These are phyloP conservation scores for Cadophora luteo-olivacea DNA, from an alignment of 2,329 filamentous ascomycete genomes.

Conservation along the genomic window DNA sequence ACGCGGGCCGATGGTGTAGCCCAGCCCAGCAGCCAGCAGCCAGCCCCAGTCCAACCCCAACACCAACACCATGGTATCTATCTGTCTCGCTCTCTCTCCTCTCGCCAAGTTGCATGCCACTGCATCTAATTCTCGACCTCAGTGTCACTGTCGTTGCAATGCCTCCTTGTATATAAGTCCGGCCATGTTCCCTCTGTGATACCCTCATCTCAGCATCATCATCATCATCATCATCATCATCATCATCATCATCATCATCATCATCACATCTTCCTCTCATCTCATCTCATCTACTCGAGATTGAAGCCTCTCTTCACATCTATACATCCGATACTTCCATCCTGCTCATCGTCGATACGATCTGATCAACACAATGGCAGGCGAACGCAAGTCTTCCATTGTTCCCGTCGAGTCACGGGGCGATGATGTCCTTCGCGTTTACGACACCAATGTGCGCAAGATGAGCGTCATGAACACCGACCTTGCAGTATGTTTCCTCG, in stretches of 20 bases:
- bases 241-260: background rate
- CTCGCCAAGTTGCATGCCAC: background rate
- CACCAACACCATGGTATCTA: background rate
- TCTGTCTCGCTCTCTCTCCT: too few relatives aligned
- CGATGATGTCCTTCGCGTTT: slow-evolving; percentile 18
- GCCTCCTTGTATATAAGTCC: slow-evolving; percentile 8
- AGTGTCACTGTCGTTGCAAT: background rate
- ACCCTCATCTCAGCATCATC: background rate
- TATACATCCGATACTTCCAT: background rate
- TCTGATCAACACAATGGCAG: slow-evolving; percentile 31
- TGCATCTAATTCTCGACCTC: background rate
- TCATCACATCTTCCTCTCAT: background rate
- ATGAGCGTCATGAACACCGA: slow-evolving; percentile 22
- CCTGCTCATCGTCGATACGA: background rate
- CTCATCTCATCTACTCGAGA: background rate
- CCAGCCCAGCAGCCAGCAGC: too few relatives aligned
- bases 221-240: too few relatives aligned
- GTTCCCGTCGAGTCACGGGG: slow-evolving; percentile 16
- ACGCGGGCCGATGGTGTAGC: background rate
- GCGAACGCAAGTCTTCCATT: slow-evolving; percentile 15
- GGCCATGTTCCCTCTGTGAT: background rate
- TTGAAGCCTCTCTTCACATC: background rate
- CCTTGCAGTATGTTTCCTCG: slow-evolving; percentile 13
- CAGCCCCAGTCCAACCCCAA: background rate
- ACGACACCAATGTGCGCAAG: slow-evolving; percentile 20